Evolutionary conservation across 352 stramenopile species (phyloP), one percentile per base, ranked within the genome.

Genomic region (Phytophthora fragariae): DNA sequence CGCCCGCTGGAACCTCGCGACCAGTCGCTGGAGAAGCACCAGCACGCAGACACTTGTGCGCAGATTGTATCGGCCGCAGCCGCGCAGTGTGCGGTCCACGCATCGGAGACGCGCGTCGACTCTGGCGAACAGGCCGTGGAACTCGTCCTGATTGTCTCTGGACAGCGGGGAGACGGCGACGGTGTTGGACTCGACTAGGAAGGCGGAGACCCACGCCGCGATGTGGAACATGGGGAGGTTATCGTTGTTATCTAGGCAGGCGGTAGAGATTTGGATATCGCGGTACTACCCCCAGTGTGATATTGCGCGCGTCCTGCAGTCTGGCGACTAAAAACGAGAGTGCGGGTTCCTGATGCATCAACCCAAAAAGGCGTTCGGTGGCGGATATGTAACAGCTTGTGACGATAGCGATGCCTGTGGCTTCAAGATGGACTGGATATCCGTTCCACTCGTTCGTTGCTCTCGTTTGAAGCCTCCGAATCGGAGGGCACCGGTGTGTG

Each of bases 211-310:
- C n/a, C 64, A 44, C 6, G 39, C 35, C 7, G 44, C 21, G 10
- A 76, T 35, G 39, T 76, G 70, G 33, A 65, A 41, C 70, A 76
- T 76, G 62, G 31, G 9, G 8, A 5, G 3, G 35, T 41, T 41
- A 41, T 41, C 35, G 35, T 41, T 79, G 53, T 75, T 69, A 53
- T 31, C 29, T 54, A 27, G 24, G 24, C 24, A 27, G 24, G 24
- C 24, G 24, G 24, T 27, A 27, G 24, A 27, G 24, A 27, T 27
- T 27, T 27, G 24, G 24, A 27, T 27, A 27, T 27, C 1, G 24
- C 24, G 24, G 24, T 27, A 27, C 24, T n/a, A n/a, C n/a, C n/a
- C n/a, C 24, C 24, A 27, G 24, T 27, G 24, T 27, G 24, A 27
- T 27, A 27, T 27, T 27, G 24, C 24, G 24, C 24, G 24, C 24